Conservation (phyloP, 768 basidiomycete genomes). For the Psilocybe cyanescens region DNA sequence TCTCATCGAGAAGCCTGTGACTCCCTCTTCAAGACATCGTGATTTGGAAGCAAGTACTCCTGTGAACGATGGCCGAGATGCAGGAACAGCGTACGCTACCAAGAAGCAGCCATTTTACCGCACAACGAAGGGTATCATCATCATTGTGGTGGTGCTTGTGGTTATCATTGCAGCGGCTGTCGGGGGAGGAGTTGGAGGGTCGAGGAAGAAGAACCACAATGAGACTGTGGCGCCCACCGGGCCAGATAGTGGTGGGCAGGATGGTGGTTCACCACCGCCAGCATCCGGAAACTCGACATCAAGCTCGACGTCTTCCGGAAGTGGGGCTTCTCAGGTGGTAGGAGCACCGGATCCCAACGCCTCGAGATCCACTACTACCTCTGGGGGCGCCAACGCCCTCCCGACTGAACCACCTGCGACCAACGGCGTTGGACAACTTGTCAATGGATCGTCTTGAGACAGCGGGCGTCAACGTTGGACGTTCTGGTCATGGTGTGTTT, state of each 20-base stretch:
- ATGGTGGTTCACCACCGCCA: not conserved
- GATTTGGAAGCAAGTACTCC: conserved; percentile 15
- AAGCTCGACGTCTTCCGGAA: not conserved
- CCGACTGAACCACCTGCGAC: too few relatives aligned
- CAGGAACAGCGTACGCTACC: not conserved
- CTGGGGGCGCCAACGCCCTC: too few relatives aligned
- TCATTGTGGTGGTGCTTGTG: conserved; percentile 37
- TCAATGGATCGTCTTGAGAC: too few relatives aligned
- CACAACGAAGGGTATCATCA: conserved; percentile 50
- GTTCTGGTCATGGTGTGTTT: too few relatives aligned
- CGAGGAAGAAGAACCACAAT: conserved; percentile 26
- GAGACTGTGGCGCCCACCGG: not conserved
- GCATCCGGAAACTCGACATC: not conserved
- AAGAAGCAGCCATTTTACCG: conserved; percentile 45
- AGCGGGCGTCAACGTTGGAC: too few relatives aligned
- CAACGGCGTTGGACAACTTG: too few relatives aligned
- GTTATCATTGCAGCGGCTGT: conserved; percentile 55
- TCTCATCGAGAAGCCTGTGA: conserved; percentile 18
- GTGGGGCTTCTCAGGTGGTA: not conserved
- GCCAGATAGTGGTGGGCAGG: not conserved
- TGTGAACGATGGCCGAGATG: not conserved
- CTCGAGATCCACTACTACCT: too few relatives aligned
- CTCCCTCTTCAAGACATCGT: conserved; percentile 13
- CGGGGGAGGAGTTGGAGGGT: conserved; percentile 62
- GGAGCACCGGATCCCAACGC: not conserved